Percentiles rank a stretch among this genome's conserved stretches.
Evolutionary conservation across 2,329 filamentous ascomycete genomes (phyloP).

Genomic region (Aspergillus texensis): DNA sequence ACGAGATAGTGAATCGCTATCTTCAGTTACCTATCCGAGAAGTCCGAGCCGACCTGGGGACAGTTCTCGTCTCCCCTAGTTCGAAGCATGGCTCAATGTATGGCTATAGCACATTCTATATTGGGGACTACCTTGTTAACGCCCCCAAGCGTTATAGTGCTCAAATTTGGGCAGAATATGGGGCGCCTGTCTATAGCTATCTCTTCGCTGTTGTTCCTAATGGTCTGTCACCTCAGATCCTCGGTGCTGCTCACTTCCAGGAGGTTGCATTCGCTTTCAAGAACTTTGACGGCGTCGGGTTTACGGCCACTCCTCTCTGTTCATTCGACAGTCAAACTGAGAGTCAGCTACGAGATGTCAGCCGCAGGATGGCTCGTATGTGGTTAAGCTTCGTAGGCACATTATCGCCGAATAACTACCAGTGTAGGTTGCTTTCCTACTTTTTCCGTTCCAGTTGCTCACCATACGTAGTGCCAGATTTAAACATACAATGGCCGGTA

Average conservation of each 20-base stretch:
- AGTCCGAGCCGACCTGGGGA: not conserved
- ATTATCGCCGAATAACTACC: constrained; percentile 8
- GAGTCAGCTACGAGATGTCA: not conserved
- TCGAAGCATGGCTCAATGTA: constrained; percentile 15
- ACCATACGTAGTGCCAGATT: not conserved
- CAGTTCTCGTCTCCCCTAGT: constrained; percentile 2
- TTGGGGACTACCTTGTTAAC: constrained; percentile 17
- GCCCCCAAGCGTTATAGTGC: constrained; percentile 15
- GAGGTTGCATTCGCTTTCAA: constrained; percentile 14
- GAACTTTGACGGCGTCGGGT: constrained; percentile 10
- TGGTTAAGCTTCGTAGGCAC: constrained; percentile 16
- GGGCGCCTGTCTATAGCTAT: constrained; percentile 14
- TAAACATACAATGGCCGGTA: constrained; percentile 7
- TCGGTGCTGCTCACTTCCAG: constrained; percentile 14
- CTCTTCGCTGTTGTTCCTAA: constrained; percentile 15
- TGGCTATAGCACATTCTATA: constrained; percentile 12
- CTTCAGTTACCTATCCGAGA: not conserved
- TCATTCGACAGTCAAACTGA: not conserved
- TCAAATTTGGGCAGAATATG: constrained; percentile 12
- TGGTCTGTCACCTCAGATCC: constrained; percentile 2
- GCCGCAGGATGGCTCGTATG: constrained; percentile 13
- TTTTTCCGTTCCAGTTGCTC: not conserved
- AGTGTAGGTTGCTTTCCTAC: not conserved
- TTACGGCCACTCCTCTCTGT: not conserved
- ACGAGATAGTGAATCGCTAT: not conserved